Evolutionary conservation across 2,329 filamentous ascomycete genomes (phyloP).

Genomic region (Gliomastix tumulicola): DNA sequence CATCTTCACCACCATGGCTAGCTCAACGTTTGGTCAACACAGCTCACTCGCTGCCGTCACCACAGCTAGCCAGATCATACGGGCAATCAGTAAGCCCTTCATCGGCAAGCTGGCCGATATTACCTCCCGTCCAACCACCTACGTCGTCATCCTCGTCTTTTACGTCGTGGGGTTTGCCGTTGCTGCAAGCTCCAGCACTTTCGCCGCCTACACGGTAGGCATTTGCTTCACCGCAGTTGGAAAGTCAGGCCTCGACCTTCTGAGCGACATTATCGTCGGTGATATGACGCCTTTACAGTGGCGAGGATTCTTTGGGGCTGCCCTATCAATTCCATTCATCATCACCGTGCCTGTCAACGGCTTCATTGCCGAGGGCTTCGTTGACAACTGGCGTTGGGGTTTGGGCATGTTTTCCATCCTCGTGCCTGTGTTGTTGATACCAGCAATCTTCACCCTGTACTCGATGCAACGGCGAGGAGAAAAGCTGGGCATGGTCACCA

Average conservation of each 20-base stretch:
- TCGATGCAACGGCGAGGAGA: constrained; percentile 52
- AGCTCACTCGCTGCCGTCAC: constrained; percentile 21
- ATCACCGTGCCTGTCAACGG: constrained; percentile 31
- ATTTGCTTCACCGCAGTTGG: constrained; percentile 27
- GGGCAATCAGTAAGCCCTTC: constrained; percentile 28
- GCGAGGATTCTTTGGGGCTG: constrained; percentile 25
- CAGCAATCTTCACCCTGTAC: constrained; percentile 47
- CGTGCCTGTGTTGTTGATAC: constrained; percentile 47
- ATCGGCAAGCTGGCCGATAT: constrained; percentile 28
- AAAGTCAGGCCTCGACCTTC: constrained; percentile 26
- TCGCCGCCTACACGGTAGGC: constrained; percentile 24
- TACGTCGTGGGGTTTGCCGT: constrained; percentile 24
- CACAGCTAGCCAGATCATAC: constrained; percentile 25
- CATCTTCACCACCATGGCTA: constrained; percentile 24
- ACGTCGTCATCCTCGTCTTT: constrained; percentile 29
- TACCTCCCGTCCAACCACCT: constrained; percentile 28
- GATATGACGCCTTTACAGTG: constrained; percentile 26
- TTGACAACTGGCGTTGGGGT: constrained; percentile 52
- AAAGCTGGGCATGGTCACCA: constrained; percentile 37
- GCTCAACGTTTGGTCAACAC: constrained; percentile 23
- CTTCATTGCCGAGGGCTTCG: constrained; percentile 30
- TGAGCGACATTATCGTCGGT: constrained; percentile 26
- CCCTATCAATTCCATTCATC: constrained; percentile 17
- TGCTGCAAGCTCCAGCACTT: constrained; percentile 20
- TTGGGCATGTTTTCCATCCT: constrained; percentile 58